Evolutionary conservation across 768 basidiomycete species (phyloP).

Genomic region (Gymnopilus dilepis): DNA sequence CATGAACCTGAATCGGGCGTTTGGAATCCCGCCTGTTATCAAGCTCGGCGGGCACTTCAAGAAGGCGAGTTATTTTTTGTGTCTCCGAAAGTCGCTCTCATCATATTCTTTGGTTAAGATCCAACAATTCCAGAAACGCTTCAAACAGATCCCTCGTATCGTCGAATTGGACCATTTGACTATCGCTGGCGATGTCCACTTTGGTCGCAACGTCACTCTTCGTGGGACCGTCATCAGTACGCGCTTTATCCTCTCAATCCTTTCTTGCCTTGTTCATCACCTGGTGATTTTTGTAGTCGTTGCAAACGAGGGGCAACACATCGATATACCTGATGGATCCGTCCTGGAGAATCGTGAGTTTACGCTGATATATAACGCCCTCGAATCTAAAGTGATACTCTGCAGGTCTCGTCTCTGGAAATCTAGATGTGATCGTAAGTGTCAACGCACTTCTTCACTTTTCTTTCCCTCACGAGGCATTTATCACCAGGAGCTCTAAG

Average conservation of each 20-base stretch:
- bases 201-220: slow-evolving; percentile 84
- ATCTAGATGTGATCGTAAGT: slow-evolving; percentile 72
- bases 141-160: slow-evolving; percentile 91
- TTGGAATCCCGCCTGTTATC: slow-evolving; percentile 87
- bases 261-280: background rate
- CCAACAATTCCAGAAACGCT: slow-evolving; percentile 89
- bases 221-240: slow-evolving; percentile 86
- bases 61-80: slow-evolving; percentile 63
- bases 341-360: slow-evolving; percentile 61
- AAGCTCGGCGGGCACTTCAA: slow-evolving; percentile 97
- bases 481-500: slow-evolving; percentile 17
- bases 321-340: slow-evolving; percentile 83
- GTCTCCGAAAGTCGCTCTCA: background rate
- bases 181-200: slow-evolving; percentile 88
- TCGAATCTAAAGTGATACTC: background rate
- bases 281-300: slow-evolving; percentile 57
- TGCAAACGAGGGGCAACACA: slow-evolving; percentile 82
- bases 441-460: background rate
- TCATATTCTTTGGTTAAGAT: slow-evolving; percentile 51
- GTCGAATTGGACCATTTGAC: slow-evolving; percentile 94
- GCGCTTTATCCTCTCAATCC: slow-evolving; percentile 3
- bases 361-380: too few relatives aligned
- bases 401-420: slow-evolving; percentile 72
- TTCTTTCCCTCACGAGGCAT: background rate
- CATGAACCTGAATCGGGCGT: slow-evolving; percentile 83